Percentiles rank a stretch among this genome's conserved stretches.
phyloP scores from a whole-genome alignment of 176 grass and related monocot genomes.

The Oryza australiensis region DNA sequence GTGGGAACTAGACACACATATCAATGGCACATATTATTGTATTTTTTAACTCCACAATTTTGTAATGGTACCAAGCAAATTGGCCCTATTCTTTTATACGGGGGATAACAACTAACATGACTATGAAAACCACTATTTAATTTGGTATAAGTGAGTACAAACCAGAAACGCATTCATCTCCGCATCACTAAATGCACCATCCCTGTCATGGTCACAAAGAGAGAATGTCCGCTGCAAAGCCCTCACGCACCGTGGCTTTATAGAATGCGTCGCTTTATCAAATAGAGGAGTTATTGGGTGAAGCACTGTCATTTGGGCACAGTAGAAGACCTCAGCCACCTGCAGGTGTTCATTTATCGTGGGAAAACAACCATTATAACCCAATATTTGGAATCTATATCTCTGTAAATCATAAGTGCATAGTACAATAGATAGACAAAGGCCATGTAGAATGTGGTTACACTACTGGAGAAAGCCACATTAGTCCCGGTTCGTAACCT shows the following conservation, averaged over 20 bases:
- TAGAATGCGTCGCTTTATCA: conserved; percentile 79
- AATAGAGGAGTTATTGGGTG: conserved; percentile 84
- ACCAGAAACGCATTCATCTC: conserved; percentile 96
- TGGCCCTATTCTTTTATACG: no score
- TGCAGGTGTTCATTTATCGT: background rate
- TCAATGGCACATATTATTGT: no score
- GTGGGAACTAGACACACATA: background rate
- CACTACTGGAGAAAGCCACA: no score
- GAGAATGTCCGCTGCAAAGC: conserved; percentile 90
- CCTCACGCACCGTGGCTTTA: conserved; percentile 82
- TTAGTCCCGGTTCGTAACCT: no score
- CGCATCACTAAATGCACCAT: conserved; percentile 87
- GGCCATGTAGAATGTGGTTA: no score
- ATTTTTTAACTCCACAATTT: no score
- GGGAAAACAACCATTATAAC: background rate
- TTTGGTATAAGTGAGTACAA: background rate
- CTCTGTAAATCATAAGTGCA: background rate
- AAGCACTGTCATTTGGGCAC: conserved; percentile 90
- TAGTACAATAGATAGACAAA: no score
- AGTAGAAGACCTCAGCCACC: conserved; percentile 89
- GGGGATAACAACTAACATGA: background rate
- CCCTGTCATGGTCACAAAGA: conserved; percentile 78
- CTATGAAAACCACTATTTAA: background rate
- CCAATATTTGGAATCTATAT: background rate
- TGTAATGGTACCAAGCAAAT: no score